Base-by-base conservation (phyloP, 148 eudicot species). In the Amaranthus palmeri region DNA sequence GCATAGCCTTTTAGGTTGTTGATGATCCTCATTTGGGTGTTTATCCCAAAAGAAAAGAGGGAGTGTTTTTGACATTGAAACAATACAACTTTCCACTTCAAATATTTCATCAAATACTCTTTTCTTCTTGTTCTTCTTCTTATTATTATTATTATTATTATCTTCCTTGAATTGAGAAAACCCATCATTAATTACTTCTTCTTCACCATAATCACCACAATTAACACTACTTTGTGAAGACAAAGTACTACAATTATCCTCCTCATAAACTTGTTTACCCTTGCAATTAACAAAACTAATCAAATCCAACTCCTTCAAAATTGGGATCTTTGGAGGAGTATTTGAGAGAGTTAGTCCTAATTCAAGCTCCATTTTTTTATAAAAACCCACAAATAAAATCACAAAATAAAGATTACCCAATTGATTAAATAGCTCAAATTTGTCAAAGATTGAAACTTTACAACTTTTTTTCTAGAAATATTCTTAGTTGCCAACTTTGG, bases 281-380 rank as follows among this genome's bases (percentile, higher is more conserved):
- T 58, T 66, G 4, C 47, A 64, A 64, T 74, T 74, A 74, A 79
- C 78, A 44, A 62, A 17, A 66, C 65, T 65, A 36, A 73, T 76
- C 18, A 83, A 68, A 72, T 74, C 78, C 54, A 74, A 79, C 54
- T 80, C 83, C 17, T 77, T 63, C 45, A 72, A 68, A 53, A 5
- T 41, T 25, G 70, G 76, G 12, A 56, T 63, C 44, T 68, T 74
- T 15, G 58, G 49, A 64, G 65, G 61, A 8, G 41, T 45, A n/a
- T 60, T 77, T 57, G 96, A 75, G 14, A 86, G 83, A 54, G 81
- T 73, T 54, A 90, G 88, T 5, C 89, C 88, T 44, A 90, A 73
- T 72, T 86, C 85, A 56, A 90, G 92, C 80, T 88, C 92, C 88
- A 90, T 88, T 41, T 48, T 48, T 44, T 13, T 47, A 7, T 5